phyloP scores from a whole-genome alignment of 148 eudicot genomes.

The Cornus controversa region DNA sequence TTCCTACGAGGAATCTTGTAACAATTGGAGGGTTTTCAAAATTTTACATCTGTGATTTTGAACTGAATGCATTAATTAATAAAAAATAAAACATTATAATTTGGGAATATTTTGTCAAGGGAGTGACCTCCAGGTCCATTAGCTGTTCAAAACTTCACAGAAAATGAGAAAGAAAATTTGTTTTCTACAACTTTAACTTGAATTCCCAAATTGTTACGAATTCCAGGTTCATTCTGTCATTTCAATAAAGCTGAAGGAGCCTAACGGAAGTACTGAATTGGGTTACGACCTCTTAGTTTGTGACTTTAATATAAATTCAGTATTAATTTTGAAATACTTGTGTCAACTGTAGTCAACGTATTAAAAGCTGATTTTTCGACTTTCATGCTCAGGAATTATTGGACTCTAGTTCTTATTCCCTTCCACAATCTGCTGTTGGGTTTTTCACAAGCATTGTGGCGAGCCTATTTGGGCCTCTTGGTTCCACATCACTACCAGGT shows the following conservation, averaged over 20 bases:
- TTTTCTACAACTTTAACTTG: background rate
- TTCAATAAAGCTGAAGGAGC: background rate
- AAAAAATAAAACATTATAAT: too few species aligned
- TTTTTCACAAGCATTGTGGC: conserved; percentile 52
- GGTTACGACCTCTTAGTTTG: background rate
- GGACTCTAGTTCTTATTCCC: conserved; percentile 28
- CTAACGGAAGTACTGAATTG: background rate
- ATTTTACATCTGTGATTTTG: conserved; percentile 1
- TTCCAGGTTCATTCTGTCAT: background rate
- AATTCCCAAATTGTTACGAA: background rate
- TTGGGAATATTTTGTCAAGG: background rate
- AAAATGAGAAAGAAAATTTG: background rate
- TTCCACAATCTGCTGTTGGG: conserved; percentile 65
- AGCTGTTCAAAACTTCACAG: background rate
- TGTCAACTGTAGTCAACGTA: background rate
- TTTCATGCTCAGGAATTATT: conserved; percentile 8
- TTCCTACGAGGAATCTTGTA: background rate
- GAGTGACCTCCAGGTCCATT: background rate
- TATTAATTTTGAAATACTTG: background rate
- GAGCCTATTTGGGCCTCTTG: conserved; percentile 42
- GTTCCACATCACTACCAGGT: conserved; percentile 36
- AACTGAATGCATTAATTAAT: background rate
- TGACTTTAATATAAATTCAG: background rate
- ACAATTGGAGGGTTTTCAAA: background rate
- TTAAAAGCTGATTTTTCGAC: conserved; percentile 1